Base-by-base conservation (phyloP, 202 grass and related monocot genomes). In the Elaeis oleifera region DNA sequence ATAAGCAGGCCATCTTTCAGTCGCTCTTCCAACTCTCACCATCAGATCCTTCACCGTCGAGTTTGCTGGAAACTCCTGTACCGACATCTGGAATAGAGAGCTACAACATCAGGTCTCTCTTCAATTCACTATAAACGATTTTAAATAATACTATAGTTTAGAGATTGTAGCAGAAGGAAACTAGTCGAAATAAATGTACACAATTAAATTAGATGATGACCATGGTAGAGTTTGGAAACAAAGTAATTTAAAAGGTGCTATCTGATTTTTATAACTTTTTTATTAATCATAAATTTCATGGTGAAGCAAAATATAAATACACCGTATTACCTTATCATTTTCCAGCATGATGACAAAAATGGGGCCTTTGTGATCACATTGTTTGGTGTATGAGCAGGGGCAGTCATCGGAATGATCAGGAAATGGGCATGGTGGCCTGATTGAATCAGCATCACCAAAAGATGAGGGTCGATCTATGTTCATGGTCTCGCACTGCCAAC, bases 271-370 rank as follows among this genome's bases (percentile, higher is more conserved):
- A 14, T 44, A 44, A 13, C 9, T 13, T 1, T 44, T 44, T 13
- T 14, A 44, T 44, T 14, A 44, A 44, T 11, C 36, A 14, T 44
- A 44, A 14, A 36, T 36, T 28, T 9, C 32, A 36, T 36, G 32
- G 32, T 2, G 36, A 44, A 9, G 8, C 7, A 36, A 36, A 39
- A 13, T 1, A 31, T 4, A 31, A 31, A 31, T 31, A 20, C 20
- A 20, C 20, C 20, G 28, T 6, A 44, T 1, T 1, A 78, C 80
- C 85, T 78, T 89, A 63, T 84, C 80, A n/a, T 89, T 71, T 70
- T 89, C 86, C 39, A 85, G 67, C 59, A 85, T 61, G 74, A 81
- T 79, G 55, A 82, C 71, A 56, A 81, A 74, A 53, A 85, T 53
- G 18, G 75, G 78, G 50, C 78, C 81, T 17, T 18, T 73, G 60